Base-by-base conservation (phyloP, 192 early-diverging fungal species). In the Backusella luteola region DNA sequence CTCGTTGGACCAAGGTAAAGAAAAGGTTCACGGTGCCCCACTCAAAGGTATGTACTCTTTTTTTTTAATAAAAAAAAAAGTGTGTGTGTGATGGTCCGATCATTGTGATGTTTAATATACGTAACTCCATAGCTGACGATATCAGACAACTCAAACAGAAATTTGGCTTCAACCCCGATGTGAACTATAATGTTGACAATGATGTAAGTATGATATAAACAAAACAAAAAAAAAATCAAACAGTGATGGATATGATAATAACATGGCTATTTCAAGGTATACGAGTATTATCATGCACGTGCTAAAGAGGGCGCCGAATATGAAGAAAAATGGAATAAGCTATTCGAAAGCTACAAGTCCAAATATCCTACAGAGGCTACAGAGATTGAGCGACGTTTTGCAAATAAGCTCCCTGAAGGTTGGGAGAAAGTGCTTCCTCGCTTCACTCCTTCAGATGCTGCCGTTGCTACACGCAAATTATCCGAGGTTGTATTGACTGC, bases 11-110 rank as follows among this genome's bases (percentile, higher is more conserved):
- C 88, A 93, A 69, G 98, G 98, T 71, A 93, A 94, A 29, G 95
- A 93, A 74, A 96, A 88, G 74, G 98, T 97, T 53, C 98, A 99
- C 85, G 98, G 98, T 69, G 76, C 90, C 42, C 90, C 96, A 23
- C 90, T 98, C 34, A 90, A 89, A 35, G 71, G 80, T 81, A 81
- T 63, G 73, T 42, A 9, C 0, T 21, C 2, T 32, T 32, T 32
- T 32, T 32, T 29, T 29, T 29, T 29, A 9, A 38, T 9, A 38
- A 39, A 39, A 39, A 39, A 56, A 34, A 42, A 21, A 5, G 1
- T 32, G 29, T 32, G 17, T 9, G 6, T 15, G 29, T 34, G 23
- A 75, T 41, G 15, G 21, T 38, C 15, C 7, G 8, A 46, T 12
- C 17, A 42, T 59, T 29, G 21, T 59, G 56, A 59, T 59, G 26